These are phyloP conservation scores for Paradendryphiella salina DNA, from an alignment of 2,329 filamentous ascomycete species.

Conservation along the genomic window DNA sequence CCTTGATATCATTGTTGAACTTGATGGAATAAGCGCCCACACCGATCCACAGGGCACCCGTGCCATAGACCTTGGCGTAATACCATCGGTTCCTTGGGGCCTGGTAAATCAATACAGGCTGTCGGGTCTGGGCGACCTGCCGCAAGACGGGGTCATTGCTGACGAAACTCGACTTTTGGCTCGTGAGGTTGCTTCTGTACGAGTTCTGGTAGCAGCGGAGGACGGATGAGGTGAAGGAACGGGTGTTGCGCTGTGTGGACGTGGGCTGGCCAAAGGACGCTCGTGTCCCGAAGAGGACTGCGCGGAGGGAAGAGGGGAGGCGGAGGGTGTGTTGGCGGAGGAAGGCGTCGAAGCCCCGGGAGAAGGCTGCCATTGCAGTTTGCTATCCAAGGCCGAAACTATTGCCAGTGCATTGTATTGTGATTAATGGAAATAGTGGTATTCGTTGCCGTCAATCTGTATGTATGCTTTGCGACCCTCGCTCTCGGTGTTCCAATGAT, in stretches of 20 bases:
- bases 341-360: slow-evolving; percentile 36
- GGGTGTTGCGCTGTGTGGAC: slow-evolving; percentile 15
- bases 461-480: neutral
- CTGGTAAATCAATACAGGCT: slow-evolving; percentile 42
- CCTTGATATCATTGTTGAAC: slow-evolving; percentile 39
- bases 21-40: slow-evolving; percentile 37
- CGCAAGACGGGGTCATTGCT: slow-evolving; percentile 42
- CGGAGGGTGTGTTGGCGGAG: slow-evolving; percentile 34
- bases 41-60: slow-evolving; percentile 31
- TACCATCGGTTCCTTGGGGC: slow-evolving; percentile 35
- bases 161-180: slow-evolving; percentile 20
- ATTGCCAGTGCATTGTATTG: neutral
- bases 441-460: neutral
- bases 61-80: slow-evolving; percentile 34
- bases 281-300: slow-evolving; percentile 34
- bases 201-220: slow-evolving; percentile 30
- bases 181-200: slow-evolving; percentile 10
- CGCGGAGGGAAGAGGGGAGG: slow-evolving; percentile 41
- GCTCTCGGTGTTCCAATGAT: neutral
- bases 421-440: neutral
- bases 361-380: slow-evolving; percentile 35
- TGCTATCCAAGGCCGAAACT: neutral
- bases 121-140: slow-evolving; percentile 33
- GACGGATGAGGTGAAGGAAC: slow-evolving; percentile 32
- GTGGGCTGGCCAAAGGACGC: slow-evolving; percentile 26